Evolutionary conservation across 805 yeast genomes (phyloP).

Genomic region (Kregervanrija delftensis): DNA sequence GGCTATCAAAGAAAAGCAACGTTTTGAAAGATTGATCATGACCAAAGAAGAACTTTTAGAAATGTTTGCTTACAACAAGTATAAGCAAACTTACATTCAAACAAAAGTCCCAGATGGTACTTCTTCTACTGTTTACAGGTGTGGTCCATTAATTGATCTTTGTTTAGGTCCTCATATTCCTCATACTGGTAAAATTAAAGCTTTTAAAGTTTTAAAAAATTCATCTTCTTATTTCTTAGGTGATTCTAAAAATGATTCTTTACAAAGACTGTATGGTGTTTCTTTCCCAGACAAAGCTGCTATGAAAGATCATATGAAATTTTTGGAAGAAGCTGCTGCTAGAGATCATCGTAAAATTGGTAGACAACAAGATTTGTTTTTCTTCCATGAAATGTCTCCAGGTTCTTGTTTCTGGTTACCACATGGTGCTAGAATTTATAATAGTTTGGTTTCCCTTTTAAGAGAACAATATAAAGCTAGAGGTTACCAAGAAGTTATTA

Average conservation of each 20-base stretch:
- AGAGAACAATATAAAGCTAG: slow-evolving; percentile 83
- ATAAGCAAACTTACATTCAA: slow-evolving; percentile 80
- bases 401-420: slow-evolving; percentile 99
- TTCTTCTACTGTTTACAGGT: slow-evolving; percentile 92
- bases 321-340: slow-evolving; percentile 90
- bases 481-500: slow-evolving; percentile 96
- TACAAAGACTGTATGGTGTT: slow-evolving; percentile 96
- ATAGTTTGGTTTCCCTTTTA: slow-evolving; percentile 72
- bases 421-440: slow-evolving; percentile 97
- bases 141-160: slow-evolving; percentile 94
- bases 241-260: slow-evolving; percentile 84
- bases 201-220: slow-evolving; percentile 88
- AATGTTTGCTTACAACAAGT: slow-evolving; percentile 94
- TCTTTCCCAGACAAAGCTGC: slow-evolving; percentile 97
- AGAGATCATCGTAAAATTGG: slow-evolving; percentile 97
- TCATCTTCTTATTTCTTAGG: slow-evolving; percentile 95
- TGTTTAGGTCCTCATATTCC: slow-evolving; percentile 98
- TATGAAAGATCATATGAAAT: slow-evolving; percentile 91
- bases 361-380: slow-evolving; percentile 90
- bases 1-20: slow-evolving; percentile 92
- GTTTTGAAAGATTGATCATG: slow-evolving; percentile 87
- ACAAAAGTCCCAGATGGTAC: slow-evolving; percentile 95
- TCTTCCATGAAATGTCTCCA: slow-evolving; percentile 95
- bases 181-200: slow-evolving; percentile 93
- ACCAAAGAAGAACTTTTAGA: slow-evolving; percentile 84